Evolutionary conservation across 75 land plant genomes (phyloP).

Genomic region (Pinus albicaulis): DNA sequence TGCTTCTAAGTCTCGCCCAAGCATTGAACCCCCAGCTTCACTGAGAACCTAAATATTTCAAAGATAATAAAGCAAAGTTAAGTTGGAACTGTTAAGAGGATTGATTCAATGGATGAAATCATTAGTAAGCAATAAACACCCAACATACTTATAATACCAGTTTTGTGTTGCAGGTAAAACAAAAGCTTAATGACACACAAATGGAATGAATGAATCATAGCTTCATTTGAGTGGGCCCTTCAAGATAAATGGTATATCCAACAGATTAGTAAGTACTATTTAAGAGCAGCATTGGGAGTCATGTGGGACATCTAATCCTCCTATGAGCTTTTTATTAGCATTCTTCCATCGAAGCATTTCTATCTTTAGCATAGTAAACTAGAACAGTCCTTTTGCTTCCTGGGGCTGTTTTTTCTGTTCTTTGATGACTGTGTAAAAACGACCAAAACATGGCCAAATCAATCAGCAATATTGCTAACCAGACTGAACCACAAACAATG

Average conservation of each 20-base stretch:
- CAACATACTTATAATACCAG: neutral
- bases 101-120: neutral
- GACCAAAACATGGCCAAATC: too few species aligned
- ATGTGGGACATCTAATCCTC: neutral
- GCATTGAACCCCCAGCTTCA: conserved; percentile 78
- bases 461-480: too few species aligned
- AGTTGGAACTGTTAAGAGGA: neutral
- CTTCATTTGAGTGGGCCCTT: neutral
- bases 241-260: neutral
- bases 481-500: too few species aligned
- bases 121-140: neutral
- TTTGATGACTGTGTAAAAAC: too few species aligned
- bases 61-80: neutral
- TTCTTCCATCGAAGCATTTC: neutral
- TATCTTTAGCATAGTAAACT: neutral
- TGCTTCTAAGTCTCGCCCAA: conserved; percentile 70
- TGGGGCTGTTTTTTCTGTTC: too few species aligned
- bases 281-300: too few species aligned
- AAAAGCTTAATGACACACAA: neutral
- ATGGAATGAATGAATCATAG: neutral
- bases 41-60: conserved; percentile 52
- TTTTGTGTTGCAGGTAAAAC: too few species aligned
- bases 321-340: neutral
- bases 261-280: neutral
- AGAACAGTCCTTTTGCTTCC: too few species aligned